Conservation (phyloP, 1,284 basidiomycete species). For the Cryptococcus neoformans region DNA sequence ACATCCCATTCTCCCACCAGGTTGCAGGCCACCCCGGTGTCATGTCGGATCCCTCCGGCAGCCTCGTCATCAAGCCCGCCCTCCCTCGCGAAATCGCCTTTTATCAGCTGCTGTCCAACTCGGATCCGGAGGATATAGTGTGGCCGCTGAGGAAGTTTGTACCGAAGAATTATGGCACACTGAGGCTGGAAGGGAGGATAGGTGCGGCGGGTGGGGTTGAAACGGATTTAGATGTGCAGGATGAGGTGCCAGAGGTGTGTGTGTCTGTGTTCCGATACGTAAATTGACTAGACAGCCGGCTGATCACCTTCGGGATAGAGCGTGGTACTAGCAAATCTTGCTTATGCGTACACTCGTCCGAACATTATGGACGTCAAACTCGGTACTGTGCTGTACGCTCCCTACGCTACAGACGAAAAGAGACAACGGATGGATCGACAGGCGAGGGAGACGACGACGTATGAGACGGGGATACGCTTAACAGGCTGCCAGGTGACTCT, state of each 20-base stretch:
- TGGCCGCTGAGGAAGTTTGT: conserved; percentile 54
- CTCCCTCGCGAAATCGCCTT: conserved; percentile 71
- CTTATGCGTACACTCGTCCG: conserved; percentile 68
- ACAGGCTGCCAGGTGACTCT: conserved; percentile 81
- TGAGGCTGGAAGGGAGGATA: conserved; percentile 63
- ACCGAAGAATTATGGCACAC: conserved; percentile 71
- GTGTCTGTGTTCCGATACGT: background rate
- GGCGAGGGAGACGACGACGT: conserved; percentile 68
- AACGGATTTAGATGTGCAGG: conserved; percentile 6
- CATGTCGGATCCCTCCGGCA: conserved; percentile 67
- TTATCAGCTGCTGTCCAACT: conserved; percentile 62
- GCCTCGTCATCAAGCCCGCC: conserved; percentile 79
- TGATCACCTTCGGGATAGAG: conserved; percentile 48
- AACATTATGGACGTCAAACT: conserved; percentile 91
- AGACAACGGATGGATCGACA: conserved; percentile 69
- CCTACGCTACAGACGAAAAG: conserved; percentile 68
- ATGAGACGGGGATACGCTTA: conserved; percentile 70
- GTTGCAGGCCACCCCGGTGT: conserved; percentile 87
- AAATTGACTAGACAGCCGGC: background rate
- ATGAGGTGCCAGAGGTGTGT: conserved; percentile 28
- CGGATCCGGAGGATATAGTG: conserved; percentile 20
- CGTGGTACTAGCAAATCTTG: conserved; percentile 84
- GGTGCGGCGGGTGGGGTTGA: conserved; percentile 35
- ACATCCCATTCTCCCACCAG: conserved; percentile 57
- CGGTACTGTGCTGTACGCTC: conserved; percentile 70